Base-by-base conservation (phyloP, 1,284 basidiomycete species). In the Fistulina hepatica region DNA sequence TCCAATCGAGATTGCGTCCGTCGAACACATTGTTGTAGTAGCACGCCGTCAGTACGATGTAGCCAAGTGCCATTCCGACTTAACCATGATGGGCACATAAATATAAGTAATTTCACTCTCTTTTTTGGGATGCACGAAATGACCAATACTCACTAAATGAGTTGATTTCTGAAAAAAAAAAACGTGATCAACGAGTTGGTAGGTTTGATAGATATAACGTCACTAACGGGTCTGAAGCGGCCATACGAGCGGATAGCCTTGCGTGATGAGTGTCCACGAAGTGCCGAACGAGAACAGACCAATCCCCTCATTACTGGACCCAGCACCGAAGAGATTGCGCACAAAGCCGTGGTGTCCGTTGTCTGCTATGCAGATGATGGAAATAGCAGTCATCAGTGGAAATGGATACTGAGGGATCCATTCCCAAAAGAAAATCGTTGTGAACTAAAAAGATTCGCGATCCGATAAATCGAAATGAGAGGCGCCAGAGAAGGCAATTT, bases 371-470 rank as follows among this genome's bases (percentile, higher is more conserved):
- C 69, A 72, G 28, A 72, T 59, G 41, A 71, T 52, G 1, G 69
- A 71, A 42, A 72, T 58, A 3, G 69, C 68, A 1, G 68, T 71
- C 33, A 50, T 37, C 35, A 49, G 46, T 7, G 62, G 60, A 51
- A 67, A 63, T 0, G 62, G 57, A 40, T 65, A 65, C 43, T 65
- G 63, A 2, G 63, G 63, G 24, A 66, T 63, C 63, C 63, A 62
- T 48, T 67, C 67, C 67, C 67, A 71, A 47, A 60, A 59, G 52
- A 71, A 71, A 40, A 71, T 71, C n/a, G n/a, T n/a, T n/a, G n/a
- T n/a, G n/a, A n/a, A n/a, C n/a, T n/a, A n/a, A n/a, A n/a, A n/a
- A n/a, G n/a, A n/a, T n/a, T n/a, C n/a, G n/a, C n/a, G n/a, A n/a
- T n/a, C n/a, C n/a, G n/a, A n/a, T n/a, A n/a, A n/a, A n/a, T n/a